Conservation (phyloP, 352 stramenopile species). For the Phytophthora pseudosyringae region DNA sequence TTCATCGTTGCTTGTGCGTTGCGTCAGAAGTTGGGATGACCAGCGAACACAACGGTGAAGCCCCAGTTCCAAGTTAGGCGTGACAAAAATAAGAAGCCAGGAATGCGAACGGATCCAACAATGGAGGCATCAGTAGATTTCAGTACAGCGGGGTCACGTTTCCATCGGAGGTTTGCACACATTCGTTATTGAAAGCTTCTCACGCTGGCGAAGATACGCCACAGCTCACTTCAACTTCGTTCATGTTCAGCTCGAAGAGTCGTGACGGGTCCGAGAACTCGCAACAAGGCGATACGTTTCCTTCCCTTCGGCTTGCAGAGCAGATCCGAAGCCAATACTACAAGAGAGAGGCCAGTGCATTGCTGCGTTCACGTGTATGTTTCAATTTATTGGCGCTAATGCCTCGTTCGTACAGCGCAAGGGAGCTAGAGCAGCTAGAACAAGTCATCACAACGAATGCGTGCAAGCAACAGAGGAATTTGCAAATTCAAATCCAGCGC, state of each 20-base stretch:
- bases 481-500: constrained; percentile 32
- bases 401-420: constrained; percentile 26
- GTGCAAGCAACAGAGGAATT: constrained; percentile 34
- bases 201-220: neutral
- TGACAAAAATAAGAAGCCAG: constrained; percentile 22
- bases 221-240: constrained; percentile 9
- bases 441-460: constrained; percentile 28
- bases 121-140: constrained; percentile 41
- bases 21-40: constrained; percentile 1
- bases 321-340: constrained; percentile 25
- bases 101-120: constrained; percentile 1
- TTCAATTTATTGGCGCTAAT: neutral
- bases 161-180: constrained; percentile 43
- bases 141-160: constrained; percentile 14
- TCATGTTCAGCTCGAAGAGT: constrained; percentile 1
- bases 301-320: constrained; percentile 36
- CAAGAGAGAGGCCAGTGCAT: constrained; percentile 16
- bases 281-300: constrained; percentile 12
- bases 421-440: constrained; percentile 48
- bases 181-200: constrained; percentile 30
- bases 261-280: neutral
- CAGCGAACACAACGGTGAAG: neutral
- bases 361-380: neutral
- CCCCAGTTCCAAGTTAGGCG: neutral
- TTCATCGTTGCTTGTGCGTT: constrained; percentile 33